These are phyloP conservation scores for Pleurotus platypus DNA, from an alignment of 768 basidiomycete species.

Conservation along the genomic window DNA sequence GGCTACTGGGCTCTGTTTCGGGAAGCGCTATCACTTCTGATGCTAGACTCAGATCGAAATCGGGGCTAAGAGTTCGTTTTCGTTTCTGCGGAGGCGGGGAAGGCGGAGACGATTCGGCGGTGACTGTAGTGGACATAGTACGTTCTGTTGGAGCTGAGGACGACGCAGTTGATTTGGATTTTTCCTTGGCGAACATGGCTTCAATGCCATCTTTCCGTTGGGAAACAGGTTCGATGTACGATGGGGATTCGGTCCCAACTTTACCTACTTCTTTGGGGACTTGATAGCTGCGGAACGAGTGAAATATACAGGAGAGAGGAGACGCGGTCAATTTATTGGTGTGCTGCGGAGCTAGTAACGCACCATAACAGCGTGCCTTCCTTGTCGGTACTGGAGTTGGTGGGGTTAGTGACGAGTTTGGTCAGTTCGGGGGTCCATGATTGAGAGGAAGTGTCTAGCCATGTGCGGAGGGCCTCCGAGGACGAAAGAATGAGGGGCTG, in stretches of 20 bases:
- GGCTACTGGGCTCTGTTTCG: no score
- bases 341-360: no score
- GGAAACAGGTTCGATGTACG: conserved; percentile 78
- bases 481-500: conserved; percentile 78
- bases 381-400: conserved; percentile 56
- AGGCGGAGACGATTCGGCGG: background rate
- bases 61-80: no score
- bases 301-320: background rate
- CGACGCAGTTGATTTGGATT: background rate
- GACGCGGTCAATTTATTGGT: no score
- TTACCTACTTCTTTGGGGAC: conserved; percentile 91
- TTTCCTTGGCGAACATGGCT: conserved; percentile 75
- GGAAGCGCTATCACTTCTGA: no score
- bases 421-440: conserved; percentile 61
- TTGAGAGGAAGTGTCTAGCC: conserved; percentile 77
- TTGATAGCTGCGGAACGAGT: conserved; percentile 54
- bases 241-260: conserved; percentile 78
- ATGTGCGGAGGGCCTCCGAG: conserved; percentile 54
- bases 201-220: conserved; percentile 83
- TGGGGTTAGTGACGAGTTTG: conserved; percentile 52
- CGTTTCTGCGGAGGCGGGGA: background rate
- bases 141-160: background rate
- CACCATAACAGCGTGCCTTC: conserved; percentile 34
- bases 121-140: background rate
- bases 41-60: no score